Percentiles rank a stretch among this genome's conserved stretches.
Conservation (phyloP, 2,329 filamentous ascomycete genomes). For the Penicillium sp. region DNA sequence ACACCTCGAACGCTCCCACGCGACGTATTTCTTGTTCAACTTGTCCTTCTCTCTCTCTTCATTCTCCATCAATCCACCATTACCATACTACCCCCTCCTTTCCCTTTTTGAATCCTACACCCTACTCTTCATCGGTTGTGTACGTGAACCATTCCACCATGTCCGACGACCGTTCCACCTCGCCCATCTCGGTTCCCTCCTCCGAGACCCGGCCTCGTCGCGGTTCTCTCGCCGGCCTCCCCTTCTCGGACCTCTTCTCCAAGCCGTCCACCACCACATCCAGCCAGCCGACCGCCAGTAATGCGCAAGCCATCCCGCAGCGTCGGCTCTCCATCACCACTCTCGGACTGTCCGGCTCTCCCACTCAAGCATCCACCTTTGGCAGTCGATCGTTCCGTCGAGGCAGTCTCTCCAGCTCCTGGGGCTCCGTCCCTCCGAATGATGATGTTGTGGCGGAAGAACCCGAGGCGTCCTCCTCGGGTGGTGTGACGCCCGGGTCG, state of each 20-base stretch:
- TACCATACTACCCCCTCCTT: neutral
- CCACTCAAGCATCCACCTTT: conserved; percentile 49
- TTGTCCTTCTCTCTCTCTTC: neutral
- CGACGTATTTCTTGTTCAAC: neutral
- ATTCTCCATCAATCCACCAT: neutral
- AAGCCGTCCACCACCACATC: conserved; percentile 22
- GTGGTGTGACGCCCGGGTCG: conserved; percentile 59
- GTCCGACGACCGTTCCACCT: conserved; percentile 39
- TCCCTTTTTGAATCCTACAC: neutral
- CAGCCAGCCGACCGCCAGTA: conserved; percentile 40
- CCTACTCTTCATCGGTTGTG: neutral
- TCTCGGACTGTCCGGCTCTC: conserved; percentile 67
- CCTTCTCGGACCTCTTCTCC: conserved; percentile 38
- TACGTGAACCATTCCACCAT: conserved; percentile 26
- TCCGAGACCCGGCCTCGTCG: conserved; percentile 38
- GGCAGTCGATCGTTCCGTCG: conserved; percentile 52
- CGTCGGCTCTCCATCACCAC: conserved; percentile 70
- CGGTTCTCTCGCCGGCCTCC: conserved; percentile 41
- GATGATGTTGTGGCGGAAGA: conserved; percentile 56
- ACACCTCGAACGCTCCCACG: no score
- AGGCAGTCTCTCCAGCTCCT: conserved; percentile 62
- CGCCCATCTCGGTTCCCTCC: conserved; percentile 35
- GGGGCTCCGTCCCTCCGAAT: conserved; percentile 39
- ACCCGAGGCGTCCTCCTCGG: conserved; percentile 54
- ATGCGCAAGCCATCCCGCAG: conserved; percentile 40